phyloP scores from a whole-genome alignment of 73 alveolate genomes.

The Urostyla sp. region DNA sequence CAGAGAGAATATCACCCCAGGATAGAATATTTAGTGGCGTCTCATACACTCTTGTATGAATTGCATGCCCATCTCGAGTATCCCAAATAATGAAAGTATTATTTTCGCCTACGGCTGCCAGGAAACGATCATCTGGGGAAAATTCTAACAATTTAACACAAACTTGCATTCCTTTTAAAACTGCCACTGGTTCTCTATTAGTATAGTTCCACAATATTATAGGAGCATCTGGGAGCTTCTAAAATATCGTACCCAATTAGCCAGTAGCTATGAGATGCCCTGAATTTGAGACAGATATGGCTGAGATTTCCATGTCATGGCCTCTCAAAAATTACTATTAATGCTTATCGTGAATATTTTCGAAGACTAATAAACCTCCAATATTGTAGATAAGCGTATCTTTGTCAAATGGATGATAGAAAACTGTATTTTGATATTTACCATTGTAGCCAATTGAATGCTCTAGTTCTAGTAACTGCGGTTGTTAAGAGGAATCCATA shows the following conservation, averaged over 20 bases:
- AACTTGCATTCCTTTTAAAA: slow-evolving; percentile 81
- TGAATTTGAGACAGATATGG: slow-evolving; percentile 59
- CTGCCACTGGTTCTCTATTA: slow-evolving; percentile 75
- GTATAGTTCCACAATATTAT: slow-evolving; percentile 84
- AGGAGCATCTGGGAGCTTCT: slow-evolving; percentile 88
- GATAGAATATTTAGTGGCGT: slow-evolving; percentile 60
- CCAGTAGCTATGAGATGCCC: slow-evolving; percentile 83
- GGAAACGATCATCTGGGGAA: slow-evolving; percentile 81
- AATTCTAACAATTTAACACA: slow-evolving; percentile 74
- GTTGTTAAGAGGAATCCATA: neutral
- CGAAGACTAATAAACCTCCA: slow-evolving; percentile 82
- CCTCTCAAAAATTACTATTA: slow-evolving; percentile 79
- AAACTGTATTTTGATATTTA: slow-evolving; percentile 58
- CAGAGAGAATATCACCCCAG: slow-evolving; percentile 84
- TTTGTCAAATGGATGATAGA: slow-evolving; percentile 71
- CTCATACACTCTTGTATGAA: slow-evolving; percentile 81
- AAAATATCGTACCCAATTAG: slow-evolving; percentile 74
- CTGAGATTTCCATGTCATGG: slow-evolving; percentile 83
- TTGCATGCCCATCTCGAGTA: slow-evolving; percentile 78
- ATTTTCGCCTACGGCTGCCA: slow-evolving; percentile 83
- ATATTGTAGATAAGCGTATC: slow-evolving; percentile 64
- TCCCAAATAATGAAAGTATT: slow-evolving; percentile 85
- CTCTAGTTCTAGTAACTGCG: slow-evolving; percentile 74
- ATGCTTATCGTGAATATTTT: slow-evolving; percentile 78
- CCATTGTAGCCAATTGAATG: slow-evolving; percentile 84